phyloP scores from a whole-genome alignment of 2,329 filamentous ascomycete genomes.

The Colletotrichum tabaci region DNA sequence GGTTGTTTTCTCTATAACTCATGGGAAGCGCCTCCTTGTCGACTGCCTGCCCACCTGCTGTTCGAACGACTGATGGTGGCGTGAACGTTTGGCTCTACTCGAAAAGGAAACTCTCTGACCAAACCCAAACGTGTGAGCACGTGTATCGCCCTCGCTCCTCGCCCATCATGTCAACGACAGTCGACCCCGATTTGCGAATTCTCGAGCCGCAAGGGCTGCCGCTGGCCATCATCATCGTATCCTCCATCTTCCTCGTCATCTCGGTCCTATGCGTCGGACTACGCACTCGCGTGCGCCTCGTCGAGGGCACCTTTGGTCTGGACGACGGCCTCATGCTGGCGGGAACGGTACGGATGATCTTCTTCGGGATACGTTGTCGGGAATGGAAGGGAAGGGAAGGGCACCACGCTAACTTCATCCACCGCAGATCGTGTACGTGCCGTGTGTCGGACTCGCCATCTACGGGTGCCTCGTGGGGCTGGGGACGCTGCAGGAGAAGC shows the following conservation, averaged over 20 bases:
- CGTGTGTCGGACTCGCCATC: slow-evolving; percentile 41
- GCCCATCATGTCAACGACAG: slow-evolving; percentile 33
- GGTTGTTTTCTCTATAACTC: slow-evolving; percentile 22
- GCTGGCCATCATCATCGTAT: slow-evolving; percentile 40
- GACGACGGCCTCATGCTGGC: slow-evolving; percentile 43
- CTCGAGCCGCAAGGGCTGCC: slow-evolving; percentile 28
- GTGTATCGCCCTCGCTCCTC: no score
- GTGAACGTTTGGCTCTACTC: neutral
- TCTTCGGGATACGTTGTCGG: no score
- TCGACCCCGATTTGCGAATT: slow-evolving; percentile 36
- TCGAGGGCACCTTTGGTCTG: slow-evolving; percentile 37
- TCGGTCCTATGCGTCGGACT: slow-evolving; percentile 35
- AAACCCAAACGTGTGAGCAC: neutral
- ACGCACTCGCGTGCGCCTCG: slow-evolving; percentile 27
- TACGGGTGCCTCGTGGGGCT: slow-evolving; percentile 45
- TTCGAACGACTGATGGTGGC: neutral
- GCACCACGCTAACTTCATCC: neutral
- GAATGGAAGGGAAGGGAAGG: neutral
- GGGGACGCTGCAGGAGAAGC: slow-evolving; percentile 44
- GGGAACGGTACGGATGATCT: slow-evolving; percentile 34
- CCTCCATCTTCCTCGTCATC: slow-evolving; percentile 35
- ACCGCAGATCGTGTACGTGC: slow-evolving; percentile 40
- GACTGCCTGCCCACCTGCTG: no score
- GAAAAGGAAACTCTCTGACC: slow-evolving; percentile 4
- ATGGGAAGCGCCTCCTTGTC: slow-evolving; percentile 6